These are phyloP conservation scores for Rhodotorula sp. DNA, from an alignment of 1,284 basidiomycete species.

Conservation along the genomic window DNA sequence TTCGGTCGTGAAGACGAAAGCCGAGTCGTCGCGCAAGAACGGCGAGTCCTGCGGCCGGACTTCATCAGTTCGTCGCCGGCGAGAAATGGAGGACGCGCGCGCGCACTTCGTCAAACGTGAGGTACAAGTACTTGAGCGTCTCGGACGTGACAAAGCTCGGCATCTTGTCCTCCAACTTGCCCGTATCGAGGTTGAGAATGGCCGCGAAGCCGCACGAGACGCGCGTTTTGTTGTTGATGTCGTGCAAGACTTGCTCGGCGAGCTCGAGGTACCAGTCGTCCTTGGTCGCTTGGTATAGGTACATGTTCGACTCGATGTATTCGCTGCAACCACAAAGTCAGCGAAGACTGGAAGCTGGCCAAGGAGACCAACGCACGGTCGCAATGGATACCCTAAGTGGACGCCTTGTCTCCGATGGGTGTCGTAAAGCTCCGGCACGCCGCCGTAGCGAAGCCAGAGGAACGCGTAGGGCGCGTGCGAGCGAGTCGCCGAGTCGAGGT, in stretches of 20 bases:
- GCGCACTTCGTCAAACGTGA: constrained; percentile 76
- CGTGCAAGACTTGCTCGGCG: constrained; percentile 75
- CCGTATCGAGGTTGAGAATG: constrained; percentile 73
- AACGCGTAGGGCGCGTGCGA: constrained; percentile 54
- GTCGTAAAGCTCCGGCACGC: constrained; percentile 85
- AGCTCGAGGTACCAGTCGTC: constrained; percentile 89
- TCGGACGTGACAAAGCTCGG: constrained; percentile 37
- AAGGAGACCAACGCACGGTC: constrained; percentile 51
- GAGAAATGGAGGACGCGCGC: too few species aligned
- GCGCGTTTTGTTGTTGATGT: constrained; percentile 69
- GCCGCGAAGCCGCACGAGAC: constrained; percentile 81
- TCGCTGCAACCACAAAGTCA: constrained; percentile 47
- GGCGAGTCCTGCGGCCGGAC: constrained; percentile 56
- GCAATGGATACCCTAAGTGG: constrained; percentile 41
- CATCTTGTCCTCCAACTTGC: constrained; percentile 51
- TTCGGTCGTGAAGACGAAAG: constrained; percentile 87
- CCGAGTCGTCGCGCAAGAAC: constrained; percentile 69
- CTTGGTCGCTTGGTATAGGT: constrained; percentile 85
- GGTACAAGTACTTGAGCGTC: constrained; percentile 67
- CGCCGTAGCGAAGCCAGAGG: constrained; percentile 78
- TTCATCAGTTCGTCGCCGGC: too few species aligned
- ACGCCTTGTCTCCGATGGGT: constrained; percentile 64
- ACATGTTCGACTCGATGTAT: constrained; percentile 91
- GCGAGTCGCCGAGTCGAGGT: constrained; percentile 65
- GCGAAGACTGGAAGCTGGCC: neutral